Evolutionary conservation across 164 flowering plant genomes (phyloP).

Genomic region (Vitis vinifera): DNA sequence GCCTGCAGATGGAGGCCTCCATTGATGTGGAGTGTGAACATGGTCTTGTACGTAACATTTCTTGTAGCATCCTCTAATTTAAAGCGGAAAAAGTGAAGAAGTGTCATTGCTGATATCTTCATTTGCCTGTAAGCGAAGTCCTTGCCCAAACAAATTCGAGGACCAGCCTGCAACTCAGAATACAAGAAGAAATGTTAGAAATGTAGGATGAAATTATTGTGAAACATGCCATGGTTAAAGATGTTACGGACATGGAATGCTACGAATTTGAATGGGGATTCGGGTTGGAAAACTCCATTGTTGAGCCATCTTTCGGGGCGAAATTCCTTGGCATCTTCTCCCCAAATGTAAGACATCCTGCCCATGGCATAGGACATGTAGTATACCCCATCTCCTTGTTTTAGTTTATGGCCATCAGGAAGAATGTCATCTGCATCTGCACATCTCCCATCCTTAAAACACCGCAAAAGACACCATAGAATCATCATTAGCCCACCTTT

Average conservation of each 20-base stretch:
- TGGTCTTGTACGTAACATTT: slow-evolving; percentile 52
- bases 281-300: slow-evolving; percentile 57
- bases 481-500: neutral
- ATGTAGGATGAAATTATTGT: no score
- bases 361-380: slow-evolving; percentile 78
- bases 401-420: slow-evolving; percentile 68
- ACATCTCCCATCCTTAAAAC: slow-evolving; percentile 54
- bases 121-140: slow-evolving; percentile 80
- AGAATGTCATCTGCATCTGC: slow-evolving; percentile 60
- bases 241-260: slow-evolving; percentile 58
- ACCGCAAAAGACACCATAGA: neutral
- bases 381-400: slow-evolving; percentile 58
- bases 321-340: slow-evolving; percentile 70
- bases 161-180: slow-evolving; percentile 63
- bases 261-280: slow-evolving; percentile 70
- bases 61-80: slow-evolving; percentile 46
- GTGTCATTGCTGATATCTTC: slow-evolving; percentile 66
- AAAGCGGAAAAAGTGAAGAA: slow-evolving; percentile 54
- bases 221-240: neutral
- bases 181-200: neutral
- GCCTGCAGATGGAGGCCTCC: slow-evolving; percentile 59
- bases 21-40: slow-evolving; percentile 69
- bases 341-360: slow-evolving; percentile 74
- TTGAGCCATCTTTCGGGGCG: slow-evolving; percentile 71
- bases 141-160: slow-evolving; percentile 68